Conservation (phyloP, 2,329 filamentous ascomycete genomes). For the Emergomyces pasteurianus region DNA sequence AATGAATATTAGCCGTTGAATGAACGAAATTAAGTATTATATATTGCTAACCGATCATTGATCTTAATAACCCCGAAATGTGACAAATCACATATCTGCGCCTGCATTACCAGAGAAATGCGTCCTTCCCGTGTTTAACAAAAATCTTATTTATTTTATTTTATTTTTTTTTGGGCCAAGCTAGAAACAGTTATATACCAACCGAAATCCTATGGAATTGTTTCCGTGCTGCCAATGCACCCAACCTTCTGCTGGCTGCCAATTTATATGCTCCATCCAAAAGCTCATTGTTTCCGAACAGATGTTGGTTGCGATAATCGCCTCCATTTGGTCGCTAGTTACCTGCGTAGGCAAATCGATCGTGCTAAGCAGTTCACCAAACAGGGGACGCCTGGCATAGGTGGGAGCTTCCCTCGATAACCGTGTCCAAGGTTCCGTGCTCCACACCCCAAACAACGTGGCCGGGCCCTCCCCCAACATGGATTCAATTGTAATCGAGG, state of each 20-base stretch:
- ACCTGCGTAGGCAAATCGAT: not conserved
- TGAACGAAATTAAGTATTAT: not conserved
- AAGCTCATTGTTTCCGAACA: not conserved
- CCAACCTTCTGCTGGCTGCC: not conserved
- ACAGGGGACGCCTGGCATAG: not conserved
- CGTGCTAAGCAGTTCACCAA: not conserved
- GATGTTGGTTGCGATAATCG: not conserved
- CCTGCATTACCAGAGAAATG: not conserved
- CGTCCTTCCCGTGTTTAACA: not conserved
- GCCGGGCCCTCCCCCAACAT: too few species aligned
- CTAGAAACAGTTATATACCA: not conserved
- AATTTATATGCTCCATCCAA: too few species aligned
- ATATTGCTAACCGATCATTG: not conserved
- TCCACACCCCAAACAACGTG: not conserved
- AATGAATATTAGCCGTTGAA: not conserved
- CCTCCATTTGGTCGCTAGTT: too few species aligned
- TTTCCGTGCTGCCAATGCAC: not conserved
- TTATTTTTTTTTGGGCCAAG: not conserved
- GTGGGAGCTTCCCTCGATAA: not conserved
- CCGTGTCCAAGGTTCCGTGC: not conserved
- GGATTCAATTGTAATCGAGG: too few species aligned
- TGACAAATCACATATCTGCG: not conserved
- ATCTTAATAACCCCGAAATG: too few species aligned
- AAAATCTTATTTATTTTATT: too few species aligned
- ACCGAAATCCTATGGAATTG: not conserved